Percentiles rank a stretch among this genome's conserved stretches.
Conservation (phyloP, 306 rosid genomes). For the Cicer cuneatum region DNA sequence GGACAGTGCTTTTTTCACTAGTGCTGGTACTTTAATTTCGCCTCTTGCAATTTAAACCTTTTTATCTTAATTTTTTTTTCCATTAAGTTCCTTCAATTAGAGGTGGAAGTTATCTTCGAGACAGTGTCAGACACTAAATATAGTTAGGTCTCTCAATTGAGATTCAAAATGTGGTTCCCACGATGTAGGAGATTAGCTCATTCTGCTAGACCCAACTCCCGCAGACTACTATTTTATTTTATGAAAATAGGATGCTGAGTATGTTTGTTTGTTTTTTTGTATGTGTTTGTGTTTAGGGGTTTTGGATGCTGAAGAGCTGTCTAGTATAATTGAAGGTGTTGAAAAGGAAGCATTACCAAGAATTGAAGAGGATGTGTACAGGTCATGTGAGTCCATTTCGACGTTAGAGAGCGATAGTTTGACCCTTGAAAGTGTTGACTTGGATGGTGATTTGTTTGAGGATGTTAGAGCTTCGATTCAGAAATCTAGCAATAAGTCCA, state of each 20-base stretch:
- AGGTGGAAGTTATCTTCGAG: too few species aligned
- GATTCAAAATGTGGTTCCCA: too few species aligned
- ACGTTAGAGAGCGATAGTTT: constrained; percentile 75
- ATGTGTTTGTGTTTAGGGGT: constrained; percentile 64
- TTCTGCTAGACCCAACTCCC: too few species aligned
- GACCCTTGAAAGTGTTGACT: constrained; percentile 60
- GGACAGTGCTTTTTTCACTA: constrained; percentile 93
- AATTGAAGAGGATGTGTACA: constrained; percentile 73
- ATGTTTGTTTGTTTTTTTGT: not conserved
- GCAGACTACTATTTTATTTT: not conserved
- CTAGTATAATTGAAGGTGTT: constrained; percentile 78
- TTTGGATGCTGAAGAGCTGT: constrained; percentile 83
- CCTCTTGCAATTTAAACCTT: not conserved
- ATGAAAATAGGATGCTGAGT: not conserved
- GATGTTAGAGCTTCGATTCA: constrained; percentile 97
- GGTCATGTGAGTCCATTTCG: constrained; percentile 78
- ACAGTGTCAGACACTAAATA: too few species aligned
- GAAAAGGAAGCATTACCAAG: constrained; percentile 63
- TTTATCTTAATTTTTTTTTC: not conserved
- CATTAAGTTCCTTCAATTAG: too few species aligned
- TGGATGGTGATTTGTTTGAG: constrained; percentile 73
- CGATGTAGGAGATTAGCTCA: too few species aligned
- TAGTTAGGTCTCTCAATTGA: too few species aligned
- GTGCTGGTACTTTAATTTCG: constrained; percentile 68
- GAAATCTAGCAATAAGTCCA: constrained; percentile 61